These are phyloP conservation scores for Puccinellia tenuiflora DNA, from an alignment of 176 grass and related monocot species.

Conservation along the genomic window DNA sequence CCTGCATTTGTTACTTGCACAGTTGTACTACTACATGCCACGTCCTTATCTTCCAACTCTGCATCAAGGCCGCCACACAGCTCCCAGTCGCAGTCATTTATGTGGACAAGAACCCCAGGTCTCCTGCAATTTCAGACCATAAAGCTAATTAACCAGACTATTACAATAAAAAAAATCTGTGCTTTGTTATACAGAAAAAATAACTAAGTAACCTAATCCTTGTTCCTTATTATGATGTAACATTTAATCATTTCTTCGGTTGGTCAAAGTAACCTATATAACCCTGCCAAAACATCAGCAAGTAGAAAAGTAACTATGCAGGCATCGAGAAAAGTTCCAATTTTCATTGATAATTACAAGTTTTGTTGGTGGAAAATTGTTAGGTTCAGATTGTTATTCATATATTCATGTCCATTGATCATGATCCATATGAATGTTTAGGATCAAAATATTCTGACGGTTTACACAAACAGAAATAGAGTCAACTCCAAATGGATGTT, in stretches of 20 bases:
- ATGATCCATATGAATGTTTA: no score
- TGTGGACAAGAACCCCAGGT: no score
- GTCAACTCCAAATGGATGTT: no score
- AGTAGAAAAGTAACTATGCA: background rate
- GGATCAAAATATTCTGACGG: no score
- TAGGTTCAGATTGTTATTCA: no score
- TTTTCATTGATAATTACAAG: background rate
- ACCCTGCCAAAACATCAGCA: background rate
- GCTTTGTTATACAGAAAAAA: background rate
- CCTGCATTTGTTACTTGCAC: no score
- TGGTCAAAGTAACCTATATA: background rate
- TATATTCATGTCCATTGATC: no score
- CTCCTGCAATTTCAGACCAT: no score
- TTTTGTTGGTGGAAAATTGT: no score
- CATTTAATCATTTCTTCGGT: background rate
- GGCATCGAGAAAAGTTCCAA: background rate
- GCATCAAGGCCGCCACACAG: slow-evolving; percentile 58
- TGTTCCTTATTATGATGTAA: background rate
- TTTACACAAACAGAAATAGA: no score
- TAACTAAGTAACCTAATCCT: background rate
- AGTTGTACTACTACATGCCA: no score
- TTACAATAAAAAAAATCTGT: background rate
- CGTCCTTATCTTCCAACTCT: slow-evolving; percentile 85
- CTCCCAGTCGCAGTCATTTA: slow-evolving; percentile 63
- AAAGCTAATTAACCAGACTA: background rate